phyloP scores from a whole-genome alignment of 352 stramenopile species.

The Thalassiosira gravida region DNA sequence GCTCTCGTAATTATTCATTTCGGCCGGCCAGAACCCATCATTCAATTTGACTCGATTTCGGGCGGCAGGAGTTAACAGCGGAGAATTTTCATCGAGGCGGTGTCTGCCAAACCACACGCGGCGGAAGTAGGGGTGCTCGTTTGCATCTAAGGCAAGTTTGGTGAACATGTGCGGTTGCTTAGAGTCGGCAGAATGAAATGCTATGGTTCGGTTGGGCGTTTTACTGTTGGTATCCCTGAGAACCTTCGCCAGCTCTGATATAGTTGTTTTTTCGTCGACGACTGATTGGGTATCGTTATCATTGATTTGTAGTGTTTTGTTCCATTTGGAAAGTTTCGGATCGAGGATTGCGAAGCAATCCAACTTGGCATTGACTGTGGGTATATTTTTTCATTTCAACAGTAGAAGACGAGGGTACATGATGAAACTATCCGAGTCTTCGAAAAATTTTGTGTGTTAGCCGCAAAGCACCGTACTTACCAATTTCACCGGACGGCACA shows the following conservation, averaged over 20 bases:
- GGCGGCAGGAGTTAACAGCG: constrained; percentile 59
- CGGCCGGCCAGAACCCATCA: constrained; percentile 67
- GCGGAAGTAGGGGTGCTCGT: constrained; percentile 78
- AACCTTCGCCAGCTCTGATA: constrained; percentile 31
- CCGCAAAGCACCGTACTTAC: constrained; percentile 64
- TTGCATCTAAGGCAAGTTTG: constrained; percentile 67
- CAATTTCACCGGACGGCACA: constrained; percentile 65
- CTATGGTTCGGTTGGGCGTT: constrained; percentile 1
- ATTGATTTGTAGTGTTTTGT: background rate
- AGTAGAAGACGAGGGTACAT: too few species aligned
- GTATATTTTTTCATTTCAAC: too few species aligned
- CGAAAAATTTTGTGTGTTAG: constrained; percentile 47
- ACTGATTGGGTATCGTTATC: background rate
- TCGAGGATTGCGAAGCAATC: constrained; percentile 50
- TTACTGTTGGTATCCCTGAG: constrained; percentile 4
- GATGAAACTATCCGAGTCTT: too few species aligned
- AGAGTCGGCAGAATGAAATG: constrained; percentile 35
- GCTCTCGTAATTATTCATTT: constrained; percentile 61
- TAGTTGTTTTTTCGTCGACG: constrained; percentile 18
- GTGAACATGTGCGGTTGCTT: constrained; percentile 61
- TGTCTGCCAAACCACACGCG: constrained; percentile 71
- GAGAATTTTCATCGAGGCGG: constrained; percentile 70
- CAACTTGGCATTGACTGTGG: constrained; percentile 41
- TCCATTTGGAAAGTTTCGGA: background rate
- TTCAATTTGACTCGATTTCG: constrained; percentile 54